phyloP scores from a whole-genome alignment of 495 filamentous ascomycete genomes.

The Hypoxylon trugodes region DNA sequence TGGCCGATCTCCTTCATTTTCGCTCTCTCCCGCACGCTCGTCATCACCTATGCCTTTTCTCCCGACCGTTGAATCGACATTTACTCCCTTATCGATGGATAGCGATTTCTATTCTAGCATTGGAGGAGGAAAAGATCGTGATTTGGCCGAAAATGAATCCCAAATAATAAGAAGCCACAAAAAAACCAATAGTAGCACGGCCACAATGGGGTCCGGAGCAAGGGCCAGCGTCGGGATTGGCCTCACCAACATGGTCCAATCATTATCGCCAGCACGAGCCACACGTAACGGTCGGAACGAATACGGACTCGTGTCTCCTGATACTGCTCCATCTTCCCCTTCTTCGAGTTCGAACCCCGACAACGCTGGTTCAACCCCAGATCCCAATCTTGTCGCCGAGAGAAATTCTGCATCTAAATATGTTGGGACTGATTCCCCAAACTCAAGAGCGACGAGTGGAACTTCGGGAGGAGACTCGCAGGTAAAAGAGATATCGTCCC shows the following conservation, averaged over 20 bases:
- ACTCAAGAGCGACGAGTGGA: conserved; percentile 15
- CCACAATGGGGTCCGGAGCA: conserved; percentile 22
- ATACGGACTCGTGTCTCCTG: conserved; percentile 40
- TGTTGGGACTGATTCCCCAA: not conserved
- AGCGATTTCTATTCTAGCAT: conserved; percentile 42
- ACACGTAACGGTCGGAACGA: conserved; percentile 30
- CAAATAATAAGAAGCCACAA: conserved; percentile 18
- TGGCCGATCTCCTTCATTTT: conserved; percentile 30
- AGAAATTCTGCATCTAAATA: conserved; percentile 2
- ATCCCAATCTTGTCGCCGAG: not conserved
- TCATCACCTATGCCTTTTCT: conserved; percentile 46
- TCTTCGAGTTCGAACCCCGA: conserved; percentile 26
- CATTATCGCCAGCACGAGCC: conserved; percentile 37
- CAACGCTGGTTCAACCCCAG: conserved; percentile 5
- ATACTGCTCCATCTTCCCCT: conserved; percentile 32
- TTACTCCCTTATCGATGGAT: conserved; percentile 57
- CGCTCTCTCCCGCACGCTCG: conserved; percentile 37
- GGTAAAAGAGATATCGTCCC: conserved; percentile 24
- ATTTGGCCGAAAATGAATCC: conserved; percentile 13
- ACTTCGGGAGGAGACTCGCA: conserved; percentile 3
- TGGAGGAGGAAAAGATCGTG: conserved; percentile 7
- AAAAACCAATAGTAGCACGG: conserved; percentile 25
- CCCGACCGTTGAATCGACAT: conserved; percentile 46
- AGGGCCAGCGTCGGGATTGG: conserved; percentile 16
- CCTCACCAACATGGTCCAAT: conserved; percentile 36